phyloP scores from a whole-genome alignment of 441 rosid species.

The Cnidoscolus chayamansa region DNA sequence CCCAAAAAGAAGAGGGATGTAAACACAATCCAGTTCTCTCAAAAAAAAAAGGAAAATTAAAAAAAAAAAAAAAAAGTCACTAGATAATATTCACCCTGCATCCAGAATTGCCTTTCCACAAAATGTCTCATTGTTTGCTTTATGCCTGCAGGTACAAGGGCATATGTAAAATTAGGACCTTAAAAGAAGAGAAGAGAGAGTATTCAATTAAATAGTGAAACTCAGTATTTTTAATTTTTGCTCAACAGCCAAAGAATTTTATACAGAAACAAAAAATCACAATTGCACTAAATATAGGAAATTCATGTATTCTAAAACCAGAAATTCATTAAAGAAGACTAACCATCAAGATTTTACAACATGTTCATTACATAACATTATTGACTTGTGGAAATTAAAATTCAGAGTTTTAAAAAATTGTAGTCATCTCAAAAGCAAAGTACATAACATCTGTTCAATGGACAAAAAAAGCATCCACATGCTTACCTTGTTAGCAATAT shows the following conservation, averaged over 20 bases:
- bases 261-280: too few species aligned
- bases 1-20: conserved; percentile 13
- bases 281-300: too few species aligned
- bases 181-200: not conserved
- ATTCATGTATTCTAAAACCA: not conserved
- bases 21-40: conserved; percentile 30
- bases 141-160: conserved; percentile 33
- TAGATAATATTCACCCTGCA: conserved; percentile 55
- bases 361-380: too few species aligned
- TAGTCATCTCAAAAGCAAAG: not conserved
- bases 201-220: not conserved
- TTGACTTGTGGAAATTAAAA: not conserved
- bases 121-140: conserved; percentile 22
- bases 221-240: not conserved
- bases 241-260: not conserved
- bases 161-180: not conserved
- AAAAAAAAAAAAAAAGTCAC: not conserved
- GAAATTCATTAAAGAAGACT: not conserved
- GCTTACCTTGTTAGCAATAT: conserved; percentile 52
- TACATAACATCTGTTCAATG: not conserved
- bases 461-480: not conserved
- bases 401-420: too few species aligned
- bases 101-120: conserved; percentile 38
- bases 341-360: not conserved
- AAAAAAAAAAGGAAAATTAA: not conserved